Percentiles rank a stretch among this genome's conserved stretches.
phyloP scores from a whole-genome alignment of 805 yeast species.

The Isabelozyma rhagii region DNA sequence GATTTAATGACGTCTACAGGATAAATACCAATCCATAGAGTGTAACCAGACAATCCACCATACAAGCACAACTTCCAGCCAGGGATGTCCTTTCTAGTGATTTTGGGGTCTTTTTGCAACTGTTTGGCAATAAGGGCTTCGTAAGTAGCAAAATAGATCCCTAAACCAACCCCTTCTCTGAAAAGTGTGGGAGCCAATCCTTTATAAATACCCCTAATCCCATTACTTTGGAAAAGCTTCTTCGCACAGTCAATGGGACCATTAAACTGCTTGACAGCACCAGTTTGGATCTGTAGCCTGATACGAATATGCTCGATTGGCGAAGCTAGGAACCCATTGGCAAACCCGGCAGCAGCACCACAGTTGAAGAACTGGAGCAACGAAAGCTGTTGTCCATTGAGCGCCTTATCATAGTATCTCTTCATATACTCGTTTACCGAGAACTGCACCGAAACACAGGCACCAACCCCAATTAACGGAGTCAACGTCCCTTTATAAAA shows the following conservation, averaged over 20 bases:
- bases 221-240: constrained; percentile 53
- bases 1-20: constrained; percentile 93
- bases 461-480: constrained; percentile 67
- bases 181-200: constrained; percentile 81
- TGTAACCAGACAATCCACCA: constrained; percentile 90
- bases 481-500: constrained; percentile 47
- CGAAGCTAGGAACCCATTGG: constrained; percentile 83
- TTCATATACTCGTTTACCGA: constrained; percentile 95
- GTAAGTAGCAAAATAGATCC: constrained; percentile 83
- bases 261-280: constrained; percentile 43
- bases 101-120: constrained; percentile 37
- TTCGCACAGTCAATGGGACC: constrained; percentile 77
- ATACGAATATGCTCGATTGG: constrained; percentile 97
- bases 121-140: constrained; percentile 81
- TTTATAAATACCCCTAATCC: constrained; percentile 62
- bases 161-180: constrained; percentile 87
- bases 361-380: constrained; percentile 70
- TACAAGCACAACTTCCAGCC: constrained; percentile 81
- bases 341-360: constrained; percentile 91
- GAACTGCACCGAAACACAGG: constrained; percentile 94
- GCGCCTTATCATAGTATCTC: constrained; percentile 56
- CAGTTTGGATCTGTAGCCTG: constrained; percentile 84
- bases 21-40: constrained; percentile 81
- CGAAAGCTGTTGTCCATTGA: constrained; percentile 44
- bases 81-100: constrained; percentile 70